phyloP scores from a whole-genome alignment of 441 rosid genomes.

The Pelargonium citronellum region DNA sequence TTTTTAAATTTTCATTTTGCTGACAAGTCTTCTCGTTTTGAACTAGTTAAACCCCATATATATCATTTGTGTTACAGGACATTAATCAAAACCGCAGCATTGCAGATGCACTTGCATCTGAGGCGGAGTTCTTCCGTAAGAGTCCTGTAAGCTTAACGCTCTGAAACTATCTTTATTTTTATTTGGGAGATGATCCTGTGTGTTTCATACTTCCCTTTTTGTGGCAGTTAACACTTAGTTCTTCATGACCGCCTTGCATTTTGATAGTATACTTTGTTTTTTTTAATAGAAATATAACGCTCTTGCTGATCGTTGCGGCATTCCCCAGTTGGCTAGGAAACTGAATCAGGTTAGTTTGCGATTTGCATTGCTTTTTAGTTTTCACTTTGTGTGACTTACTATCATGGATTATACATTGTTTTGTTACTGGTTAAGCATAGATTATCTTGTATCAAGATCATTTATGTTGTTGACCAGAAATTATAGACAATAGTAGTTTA shows the following conservation, averaged over 20 bases:
- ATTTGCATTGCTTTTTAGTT: neutral
- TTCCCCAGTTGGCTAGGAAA: conserved; percentile 87
- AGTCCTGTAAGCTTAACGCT: conserved; percentile 60
- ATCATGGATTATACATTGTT: neutral
- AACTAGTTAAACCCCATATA: neutral
- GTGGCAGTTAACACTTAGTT: conserved; percentile 4
- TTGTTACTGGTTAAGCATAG: neutral
- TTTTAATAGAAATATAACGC: conserved; percentile 59
- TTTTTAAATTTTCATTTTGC: neutral
- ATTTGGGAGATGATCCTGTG: neutral
- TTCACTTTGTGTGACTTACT: no score
- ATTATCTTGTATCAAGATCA: neutral
- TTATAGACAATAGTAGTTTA: neutral
- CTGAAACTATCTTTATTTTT: neutral
- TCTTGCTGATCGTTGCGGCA: conserved; percentile 79
- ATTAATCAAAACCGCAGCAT: conserved; percentile 67
- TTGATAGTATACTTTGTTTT: neutral
- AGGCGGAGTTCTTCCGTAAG: conserved; percentile 88
- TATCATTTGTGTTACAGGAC: conserved; percentile 38
- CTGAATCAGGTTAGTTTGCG: conserved; percentile 63
- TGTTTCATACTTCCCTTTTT: neutral
- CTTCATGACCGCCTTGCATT: neutral
- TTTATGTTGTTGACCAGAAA: neutral
- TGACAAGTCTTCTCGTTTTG: neutral
- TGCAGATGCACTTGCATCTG: conserved; percentile 84